Evolutionary conservation across 2,329 filamentous ascomycete species (phyloP).

Genomic region (Tolypocladium ophioglossoides): DNA sequence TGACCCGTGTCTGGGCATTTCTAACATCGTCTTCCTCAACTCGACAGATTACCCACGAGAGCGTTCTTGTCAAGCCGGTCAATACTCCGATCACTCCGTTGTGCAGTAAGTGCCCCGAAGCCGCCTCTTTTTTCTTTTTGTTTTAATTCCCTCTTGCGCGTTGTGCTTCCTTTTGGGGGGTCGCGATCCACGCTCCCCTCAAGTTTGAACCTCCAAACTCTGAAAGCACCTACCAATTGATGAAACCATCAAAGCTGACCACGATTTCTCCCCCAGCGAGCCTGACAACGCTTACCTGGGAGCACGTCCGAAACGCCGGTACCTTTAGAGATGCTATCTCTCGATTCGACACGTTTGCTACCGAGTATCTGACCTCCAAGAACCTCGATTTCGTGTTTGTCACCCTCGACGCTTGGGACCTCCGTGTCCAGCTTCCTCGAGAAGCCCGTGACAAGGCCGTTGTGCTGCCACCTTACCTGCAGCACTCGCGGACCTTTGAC

Average conservation of each 20-base stretch:
- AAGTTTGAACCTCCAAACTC: not conserved
- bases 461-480: constrained; percentile 88
- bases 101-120: constrained; percentile 68
- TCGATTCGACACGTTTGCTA: constrained; percentile 87
- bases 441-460: constrained; percentile 98
- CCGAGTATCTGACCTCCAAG: constrained; percentile 80
- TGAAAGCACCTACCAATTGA: not conserved
- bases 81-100: constrained; percentile 98
- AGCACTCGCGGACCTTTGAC: constrained; percentile 96
- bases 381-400: constrained; percentile 97
- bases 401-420: constrained; percentile 95
- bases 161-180: not conserved
- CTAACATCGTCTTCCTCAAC: constrained; percentile 1
- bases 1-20: not conserved
- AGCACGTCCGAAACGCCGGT: constrained; percentile 94
- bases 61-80: constrained; percentile 92
- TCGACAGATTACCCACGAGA: constrained; percentile 79
- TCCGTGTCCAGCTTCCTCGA: constrained; percentile 91
- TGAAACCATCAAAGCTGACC: constrained; percentile 1
- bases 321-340: constrained; percentile 95
- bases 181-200: not conserved
- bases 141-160: constrained; percentile 2
- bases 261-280: constrained; percentile 52
- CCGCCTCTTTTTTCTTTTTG: constrained; percentile 6
- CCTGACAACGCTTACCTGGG: constrained; percentile 95